Evolutionary conservation across 129 eudicot genomes (phyloP).

Genomic region (Tagetes patula): DNA sequence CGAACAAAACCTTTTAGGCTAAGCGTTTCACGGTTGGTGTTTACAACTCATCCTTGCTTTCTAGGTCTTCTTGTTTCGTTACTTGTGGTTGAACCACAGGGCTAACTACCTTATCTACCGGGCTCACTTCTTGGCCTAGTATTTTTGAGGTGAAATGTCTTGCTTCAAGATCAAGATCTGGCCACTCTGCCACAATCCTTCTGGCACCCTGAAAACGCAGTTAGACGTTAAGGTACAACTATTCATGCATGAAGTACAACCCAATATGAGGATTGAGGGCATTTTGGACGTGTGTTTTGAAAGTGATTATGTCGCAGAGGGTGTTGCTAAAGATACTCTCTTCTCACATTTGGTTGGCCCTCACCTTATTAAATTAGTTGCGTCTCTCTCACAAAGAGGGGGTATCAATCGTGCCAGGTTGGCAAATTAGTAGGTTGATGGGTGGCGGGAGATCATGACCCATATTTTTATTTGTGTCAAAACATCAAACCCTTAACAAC

Average conservation of each 20-base stretch:
- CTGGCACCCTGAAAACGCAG: slow-evolving; percentile 63
- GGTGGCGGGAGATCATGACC: too few species aligned
- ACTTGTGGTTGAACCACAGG: slow-evolving; percentile 32
- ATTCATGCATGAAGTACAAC: too few species aligned
- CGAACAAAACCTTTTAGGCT: not conserved
- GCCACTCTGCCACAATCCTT: slow-evolving; percentile 94
- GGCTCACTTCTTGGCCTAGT: slow-evolving; percentile 57
- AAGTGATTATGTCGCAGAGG: not conserved
- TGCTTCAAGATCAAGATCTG: slow-evolving; percentile 89
- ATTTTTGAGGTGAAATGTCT: slow-evolving; percentile 76
- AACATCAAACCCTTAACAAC: too few species aligned
- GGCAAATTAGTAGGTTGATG: too few species aligned
- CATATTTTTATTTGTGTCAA: too few species aligned
- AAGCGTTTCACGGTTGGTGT: not conserved
- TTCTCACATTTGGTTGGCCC: too few species aligned
- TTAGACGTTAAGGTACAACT: too few species aligned
- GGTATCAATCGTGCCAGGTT: too few species aligned
- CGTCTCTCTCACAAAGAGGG: too few species aligned
- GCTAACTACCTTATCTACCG: slow-evolving; percentile 42
- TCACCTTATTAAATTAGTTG: too few species aligned
- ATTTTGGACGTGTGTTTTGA: not conserved
- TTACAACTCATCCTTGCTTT: slow-evolving; percentile 66
- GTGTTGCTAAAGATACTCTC: too few species aligned
- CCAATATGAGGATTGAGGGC: not conserved
- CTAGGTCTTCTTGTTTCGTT: slow-evolving; percentile 37